phyloP scores from a whole-genome alignment of 1,284 basidiomycete species.

The Sporisorium sorghi region DNA sequence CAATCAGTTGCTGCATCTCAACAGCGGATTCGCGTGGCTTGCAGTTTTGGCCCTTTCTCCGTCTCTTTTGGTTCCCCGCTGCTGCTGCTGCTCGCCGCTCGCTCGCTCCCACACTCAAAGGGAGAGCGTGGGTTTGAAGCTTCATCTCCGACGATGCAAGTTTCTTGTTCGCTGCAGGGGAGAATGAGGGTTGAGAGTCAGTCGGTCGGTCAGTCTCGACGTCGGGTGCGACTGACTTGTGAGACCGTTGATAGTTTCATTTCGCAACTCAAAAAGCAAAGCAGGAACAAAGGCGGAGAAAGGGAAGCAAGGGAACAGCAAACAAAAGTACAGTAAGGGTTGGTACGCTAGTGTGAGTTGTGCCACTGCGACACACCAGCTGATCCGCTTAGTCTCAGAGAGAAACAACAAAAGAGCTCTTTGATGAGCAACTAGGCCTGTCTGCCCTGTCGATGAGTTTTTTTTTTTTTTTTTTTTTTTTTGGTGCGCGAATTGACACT shows the following conservation, averaged over 20 bases:
- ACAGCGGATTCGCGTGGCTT: constrained; percentile 3
- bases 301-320: constrained; percentile 1
- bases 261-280: background rate
- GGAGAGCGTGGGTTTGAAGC: too few relatives aligned
- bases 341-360: background rate
- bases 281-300: background rate
- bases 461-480: too few relatives aligned
- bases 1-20: background rate
- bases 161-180: background rate
- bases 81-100: too few relatives aligned
- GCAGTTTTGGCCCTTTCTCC: background rate
- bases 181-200: background rate
- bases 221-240: background rate
- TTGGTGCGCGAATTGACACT: background rate
- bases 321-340: background rate
- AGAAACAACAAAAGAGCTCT: background rate
- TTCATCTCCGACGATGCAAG: background rate
- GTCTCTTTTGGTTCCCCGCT: background rate
- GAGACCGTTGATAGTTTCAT: constrained; percentile 2
- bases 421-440: background rate
- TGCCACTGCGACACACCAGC: background rate
- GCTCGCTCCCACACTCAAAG: too few relatives aligned
- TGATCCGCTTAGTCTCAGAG: background rate
- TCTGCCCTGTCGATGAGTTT: background rate
- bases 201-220: background rate